A percentile compares a stretch with the other conserved stretches of the same genome.
phyloP scores from a whole-genome alignment of 2,329 filamentous ascomycete species.

The Calonectria hongkongensis region DNA sequence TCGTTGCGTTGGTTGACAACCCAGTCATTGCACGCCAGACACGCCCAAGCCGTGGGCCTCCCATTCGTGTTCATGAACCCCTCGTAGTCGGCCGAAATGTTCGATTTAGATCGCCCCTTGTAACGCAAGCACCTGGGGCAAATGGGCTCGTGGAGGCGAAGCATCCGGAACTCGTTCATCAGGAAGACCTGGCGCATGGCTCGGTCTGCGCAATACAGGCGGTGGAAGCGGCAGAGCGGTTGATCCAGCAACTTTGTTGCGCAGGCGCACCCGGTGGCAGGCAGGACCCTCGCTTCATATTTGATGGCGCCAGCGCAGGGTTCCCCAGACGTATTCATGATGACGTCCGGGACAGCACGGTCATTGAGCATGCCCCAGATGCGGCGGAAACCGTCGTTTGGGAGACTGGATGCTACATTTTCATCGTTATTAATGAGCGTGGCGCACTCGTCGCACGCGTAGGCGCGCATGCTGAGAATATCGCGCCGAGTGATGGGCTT shows the following conservation, averaged over 20 bases:
- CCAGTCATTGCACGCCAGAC: conserved; percentile 59
- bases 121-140: conserved; percentile 59
- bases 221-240: conserved; percentile 60
- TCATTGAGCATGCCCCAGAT: conserved; percentile 54
- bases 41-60: conserved; percentile 55
- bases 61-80: conserved; percentile 37
- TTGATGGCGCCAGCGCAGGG: conserved; percentile 1
- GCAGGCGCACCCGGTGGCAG: conserved; percentile 63
- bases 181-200: conserved; percentile 47
- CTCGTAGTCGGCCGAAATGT: conserved; percentile 43
- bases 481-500: conserved; percentile 47
- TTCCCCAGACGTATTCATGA: not conserved
- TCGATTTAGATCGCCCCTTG: conserved; percentile 32
- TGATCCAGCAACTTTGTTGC: conserved; percentile 58
- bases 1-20: conserved; percentile 54
- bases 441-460: conserved; percentile 60
- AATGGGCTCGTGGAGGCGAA: conserved; percentile 47
- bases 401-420: conserved; percentile 30
- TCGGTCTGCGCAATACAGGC: conserved; percentile 54
- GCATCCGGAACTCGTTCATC: conserved; percentile 55
- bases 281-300: conserved; percentile 38
- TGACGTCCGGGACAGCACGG: conserved; percentile 54
- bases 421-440: conserved; percentile 24
- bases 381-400: conserved; percentile 41
- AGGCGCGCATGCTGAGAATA: conserved; percentile 60